Evolutionary conservation across 2,329 filamentous ascomycete species (phyloP).

Genomic region (Venturia asperata): DNA sequence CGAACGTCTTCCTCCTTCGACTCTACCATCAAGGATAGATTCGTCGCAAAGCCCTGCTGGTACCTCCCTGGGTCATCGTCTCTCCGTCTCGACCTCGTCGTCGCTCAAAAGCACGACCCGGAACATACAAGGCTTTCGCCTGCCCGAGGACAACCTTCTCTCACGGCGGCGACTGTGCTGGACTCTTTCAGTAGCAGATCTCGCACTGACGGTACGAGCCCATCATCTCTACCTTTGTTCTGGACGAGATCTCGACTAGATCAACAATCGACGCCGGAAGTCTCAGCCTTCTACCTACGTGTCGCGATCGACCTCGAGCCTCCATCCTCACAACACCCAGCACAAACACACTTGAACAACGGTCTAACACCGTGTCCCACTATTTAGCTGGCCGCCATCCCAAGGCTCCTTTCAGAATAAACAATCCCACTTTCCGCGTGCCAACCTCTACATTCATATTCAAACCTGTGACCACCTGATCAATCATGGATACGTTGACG

Average conservation of each 20-base stretch:
- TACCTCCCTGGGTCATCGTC: neutral
- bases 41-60: slow-evolving; percentile 1
- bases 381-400: slow-evolving; percentile 14
- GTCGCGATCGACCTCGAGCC: slow-evolving; percentile 15
- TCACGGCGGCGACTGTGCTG: slow-evolving; percentile 16
- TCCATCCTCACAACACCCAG: slow-evolving; percentile 5
- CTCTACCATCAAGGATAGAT: slow-evolving; percentile 4
- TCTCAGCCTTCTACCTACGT: slow-evolving; percentile 12
- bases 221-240: slow-evolving; percentile 13
- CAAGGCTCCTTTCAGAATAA: slow-evolving; percentile 14
- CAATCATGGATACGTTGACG: slow-evolving; percentile 52
- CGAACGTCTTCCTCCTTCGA: neutral
- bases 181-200: slow-evolving; percentile 19
- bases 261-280: slow-evolving; percentile 10
- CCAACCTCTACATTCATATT: slow-evolving; percentile 9
- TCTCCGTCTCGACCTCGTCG: slow-evolving; percentile 5
- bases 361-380: slow-evolving; percentile 14
- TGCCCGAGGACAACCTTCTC: neutral
- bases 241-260: slow-evolving; percentile 12
- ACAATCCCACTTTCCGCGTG: slow-evolving; percentile 8
- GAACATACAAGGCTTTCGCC: neutral
- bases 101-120: slow-evolving; percentile 8
- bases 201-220: slow-evolving; percentile 19
- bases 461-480: neutral
- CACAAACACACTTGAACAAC: neutral